A percentile compares a stretch with the other conserved stretches of the same genome.
Conservation (phyloP, 805 yeast species). For the Cyberlindnera misumaiensis region DNA sequence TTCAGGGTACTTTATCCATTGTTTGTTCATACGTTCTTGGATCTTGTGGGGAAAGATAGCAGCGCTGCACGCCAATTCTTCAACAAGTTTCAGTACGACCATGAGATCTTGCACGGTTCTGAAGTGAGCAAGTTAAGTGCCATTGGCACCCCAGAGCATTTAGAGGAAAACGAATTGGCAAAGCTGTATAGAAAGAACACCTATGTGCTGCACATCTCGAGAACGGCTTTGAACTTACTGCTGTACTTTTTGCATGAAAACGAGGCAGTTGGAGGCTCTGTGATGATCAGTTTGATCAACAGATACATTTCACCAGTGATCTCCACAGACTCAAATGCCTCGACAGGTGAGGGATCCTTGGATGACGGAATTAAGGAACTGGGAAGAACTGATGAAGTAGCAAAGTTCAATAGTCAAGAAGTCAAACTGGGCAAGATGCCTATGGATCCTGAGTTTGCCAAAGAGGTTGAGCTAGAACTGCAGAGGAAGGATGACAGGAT, state of each 20-base stretch:
- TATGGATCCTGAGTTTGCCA: constrained; percentile 73
- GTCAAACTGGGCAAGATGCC: constrained; percentile 83
- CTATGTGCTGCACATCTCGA: constrained; percentile 69
- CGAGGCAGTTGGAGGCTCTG: constrained; percentile 86
- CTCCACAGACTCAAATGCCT: constrained; percentile 35
- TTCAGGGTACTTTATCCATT: constrained; percentile 81
- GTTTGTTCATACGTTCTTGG: constrained; percentile 84
- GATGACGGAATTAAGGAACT: constrained; percentile 31
- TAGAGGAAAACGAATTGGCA: constrained; percentile 78
- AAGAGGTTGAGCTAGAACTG: constrained; percentile 80
- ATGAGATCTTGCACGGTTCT: constrained; percentile 64
- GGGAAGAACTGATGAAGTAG: constrained; percentile 36
- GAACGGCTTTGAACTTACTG: constrained; percentile 77
- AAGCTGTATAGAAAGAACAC: constrained; percentile 65
- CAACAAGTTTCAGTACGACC: constrained; percentile 68
- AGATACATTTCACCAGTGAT: constrained; percentile 58
- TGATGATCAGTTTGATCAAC: constrained; percentile 78
- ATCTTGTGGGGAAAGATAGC: constrained; percentile 60
- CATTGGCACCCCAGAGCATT: constrained; percentile 71
- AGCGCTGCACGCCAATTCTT: constrained; percentile 67
- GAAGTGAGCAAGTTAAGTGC: constrained; percentile 71
- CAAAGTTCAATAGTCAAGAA: constrained; percentile 59
- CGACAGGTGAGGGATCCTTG: constrained; percentile 30
- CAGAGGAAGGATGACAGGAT: constrained; percentile 70
- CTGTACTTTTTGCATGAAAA: constrained; percentile 86